Percentiles rank a stretch among this genome's conserved stretches.
These are phyloP conservation scores for Phytopythium litorale DNA, from an alignment of 352 stramenopile genomes.

Conservation along the genomic window DNA sequence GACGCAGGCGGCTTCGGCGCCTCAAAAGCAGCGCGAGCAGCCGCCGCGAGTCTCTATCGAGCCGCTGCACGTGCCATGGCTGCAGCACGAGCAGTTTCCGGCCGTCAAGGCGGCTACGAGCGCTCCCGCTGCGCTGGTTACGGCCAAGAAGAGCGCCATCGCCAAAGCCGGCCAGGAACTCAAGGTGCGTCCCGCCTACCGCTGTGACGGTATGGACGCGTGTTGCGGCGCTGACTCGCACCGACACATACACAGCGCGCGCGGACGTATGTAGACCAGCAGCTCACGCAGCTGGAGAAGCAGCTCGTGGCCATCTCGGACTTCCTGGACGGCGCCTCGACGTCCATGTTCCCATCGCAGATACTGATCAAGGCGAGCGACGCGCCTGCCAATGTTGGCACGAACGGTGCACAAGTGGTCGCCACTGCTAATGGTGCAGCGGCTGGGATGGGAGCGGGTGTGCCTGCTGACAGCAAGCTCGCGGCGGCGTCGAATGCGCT, in stretches of 20 bases:
- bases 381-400: constrained; percentile 1
- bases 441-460: constrained; percentile 14
- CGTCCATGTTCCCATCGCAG: constrained; percentile 41
- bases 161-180: constrained; percentile 61
- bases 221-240: background rate
- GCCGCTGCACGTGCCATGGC: constrained; percentile 51
- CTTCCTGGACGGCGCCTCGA: constrained; percentile 43
- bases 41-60: constrained; percentile 14
- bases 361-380: constrained; percentile 22
- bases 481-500: constrained; percentile 15
- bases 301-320: constrained; percentile 58
- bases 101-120: constrained; percentile 52
- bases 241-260: constrained; percentile 24
- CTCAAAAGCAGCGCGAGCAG: constrained; percentile 14
- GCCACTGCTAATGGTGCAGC: constrained; percentile 13
- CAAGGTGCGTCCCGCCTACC: constrained; percentile 29
- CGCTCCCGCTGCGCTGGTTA: constrained; percentile 34
- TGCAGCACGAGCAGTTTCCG: constrained; percentile 64
- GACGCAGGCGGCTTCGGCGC: background rate
- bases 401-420: background rate
- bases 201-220: background rate
- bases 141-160: constrained; percentile 48
- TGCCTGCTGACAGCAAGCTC: constrained; percentile 8
- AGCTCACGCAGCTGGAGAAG: constrained; percentile 55
- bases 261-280: constrained; percentile 45